A percentile compares a stretch with the other conserved stretches of the same genome.
Conservation (phyloP, 2,329 filamentous ascomycete species). For the Aspergillus eucalypticola region DNA sequence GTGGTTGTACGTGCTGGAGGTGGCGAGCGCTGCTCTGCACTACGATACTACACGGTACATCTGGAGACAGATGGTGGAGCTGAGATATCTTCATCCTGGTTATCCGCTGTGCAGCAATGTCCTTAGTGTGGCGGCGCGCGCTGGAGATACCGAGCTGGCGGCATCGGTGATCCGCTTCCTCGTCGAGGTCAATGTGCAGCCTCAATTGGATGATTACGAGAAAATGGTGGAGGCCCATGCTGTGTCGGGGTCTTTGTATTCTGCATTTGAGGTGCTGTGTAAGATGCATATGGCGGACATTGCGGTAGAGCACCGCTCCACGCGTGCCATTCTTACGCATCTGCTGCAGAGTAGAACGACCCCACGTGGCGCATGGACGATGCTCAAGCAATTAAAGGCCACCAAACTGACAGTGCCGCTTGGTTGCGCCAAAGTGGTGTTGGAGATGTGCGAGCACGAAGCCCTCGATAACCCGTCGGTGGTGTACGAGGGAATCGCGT, state of each 20-base stretch:
- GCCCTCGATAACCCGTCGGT: slow-evolving; percentile 31
- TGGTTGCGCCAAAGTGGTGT: slow-evolving; percentile 49
- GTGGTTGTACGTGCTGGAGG: slow-evolving; percentile 73
- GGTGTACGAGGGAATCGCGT: slow-evolving; percentile 55
- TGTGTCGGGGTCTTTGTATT: slow-evolving; percentile 58
- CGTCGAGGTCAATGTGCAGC: slow-evolving; percentile 54
- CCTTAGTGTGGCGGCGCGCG: slow-evolving; percentile 68
- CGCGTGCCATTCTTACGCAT: slow-evolving; percentile 61
- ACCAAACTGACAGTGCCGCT: slow-evolving; percentile 53
- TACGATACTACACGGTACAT: slow-evolving; percentile 66
- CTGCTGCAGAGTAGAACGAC: slow-evolving; percentile 53
- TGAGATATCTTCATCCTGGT: slow-evolving; percentile 60
- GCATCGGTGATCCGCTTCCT: slow-evolving; percentile 70
- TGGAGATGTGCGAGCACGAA: slow-evolving; percentile 53
- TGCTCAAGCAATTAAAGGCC: slow-evolving; percentile 58
- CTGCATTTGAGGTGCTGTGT: slow-evolving; percentile 68
- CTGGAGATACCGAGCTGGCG: slow-evolving; percentile 68
- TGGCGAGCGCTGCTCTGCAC: slow-evolving; percentile 65
- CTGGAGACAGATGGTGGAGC: slow-evolving; percentile 68
- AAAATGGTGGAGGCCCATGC: slow-evolving; percentile 72
- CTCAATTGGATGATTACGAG: slow-evolving; percentile 74
- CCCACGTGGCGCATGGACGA: slow-evolving; percentile 55
- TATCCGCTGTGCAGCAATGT: slow-evolving; percentile 68
- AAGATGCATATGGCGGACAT: slow-evolving; percentile 70
- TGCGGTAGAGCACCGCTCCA: slow-evolving; percentile 59